Evolutionary conservation across 352 stramenopile species (phyloP), one percentile per base, ranked within the genome.

Genomic region (Pythium rhizo-oryzae): DNA sequence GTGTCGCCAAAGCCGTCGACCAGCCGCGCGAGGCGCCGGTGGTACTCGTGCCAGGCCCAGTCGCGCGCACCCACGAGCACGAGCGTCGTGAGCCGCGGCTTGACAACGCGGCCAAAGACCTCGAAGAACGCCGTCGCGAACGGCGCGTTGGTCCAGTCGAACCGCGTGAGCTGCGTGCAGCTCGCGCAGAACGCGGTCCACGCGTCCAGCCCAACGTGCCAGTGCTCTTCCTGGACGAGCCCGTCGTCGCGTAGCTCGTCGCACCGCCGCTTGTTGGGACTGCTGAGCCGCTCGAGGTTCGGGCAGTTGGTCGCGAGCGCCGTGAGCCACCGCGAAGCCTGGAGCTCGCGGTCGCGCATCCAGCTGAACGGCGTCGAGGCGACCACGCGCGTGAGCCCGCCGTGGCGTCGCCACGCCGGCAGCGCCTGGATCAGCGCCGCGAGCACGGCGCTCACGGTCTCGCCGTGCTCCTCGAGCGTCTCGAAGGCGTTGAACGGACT

Each of bases 111-210:
- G 21, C 41, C 52, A 55, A 62, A 69, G 30, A 69, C 62, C 53
- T 57, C 53, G 21, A 69, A 69, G 44, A 69, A 69, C 43, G 47
- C n/a, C 18, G 52, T 62, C 41, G 43, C 46, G 21, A 56, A 62
- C 18, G 62, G 62, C 53, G 50, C 52, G 25, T 16, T 39, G 53
- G 46, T 39, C 62, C 62, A 69, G 35, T 69, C 44, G 16, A 62
- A 69, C 19, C 21, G 41, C 18, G 11, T 46, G 6, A 69, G 28
- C 0, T 60, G 49, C 19, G 69, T 49, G 21, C 75, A 80, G 13
- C 60, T 68, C 23, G 55, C 54, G 46, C 82, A 88, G 55, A 88
- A 90, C 1, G 25, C 43, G 7, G 67, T 77, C 80, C 82, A 90
- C 2, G 78, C 55, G 2, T 41, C 35, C 7, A 41, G 35, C 12